Base-by-base conservation (phyloP, 2,329 filamentous ascomycete species). In the Dactylellina leptospora region DNA sequence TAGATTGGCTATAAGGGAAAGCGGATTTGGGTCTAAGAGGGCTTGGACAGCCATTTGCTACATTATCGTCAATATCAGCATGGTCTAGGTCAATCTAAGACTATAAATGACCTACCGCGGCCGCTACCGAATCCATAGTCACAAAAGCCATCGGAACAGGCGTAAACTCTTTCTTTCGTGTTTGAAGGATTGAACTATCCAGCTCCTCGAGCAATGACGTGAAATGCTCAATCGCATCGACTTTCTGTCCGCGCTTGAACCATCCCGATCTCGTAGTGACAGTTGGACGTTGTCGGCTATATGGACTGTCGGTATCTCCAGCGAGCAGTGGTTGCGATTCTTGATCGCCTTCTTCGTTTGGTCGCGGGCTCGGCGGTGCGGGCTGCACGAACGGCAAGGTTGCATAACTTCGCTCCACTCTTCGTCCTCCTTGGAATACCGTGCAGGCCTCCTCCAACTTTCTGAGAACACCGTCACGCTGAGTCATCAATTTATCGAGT, bases 11-110 rank as follows among this genome's bases (percentile, higher is more conserved):
- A 96, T 83, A 4, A 99, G 84, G 71, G 90, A 89, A 66, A 93
- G 88, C 0, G 96, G 95, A 9, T 90, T 89, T 2, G 95, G 92
- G 78, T 97, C 93, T 58, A 99, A 87, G 9, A 96, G 88, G 2
- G 95, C 93, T 80, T 99, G 95, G 44, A 96, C 91, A 22, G 93
- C 91, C 92, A 97, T 96, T 81, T 99, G 95, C 76, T 87, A 45
- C 23, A 28, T 8, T 27, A 16, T 20, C 1, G 23, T 68, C 55
- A 74, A 70, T 28, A 30, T 1, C 55, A 74, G 73, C 36, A 30
- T 1, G 38, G 5, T 22, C n/a, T 13, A 28, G n/a, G 36, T n/a
- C n/a, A n/a, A 16, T 22, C 20, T 45, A 42, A 27, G 5, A 47
- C n/a, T 11, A 22, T 8, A 58, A 33, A 13, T 22, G n/a, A 51